A percentile compares a stretch with the other conserved stretches of the same genome.
These are phyloP conservation scores for Teratosphaeria nubilosa DNA, from an alignment of 2,329 filamentous ascomycete species.

Conservation along the genomic window DNA sequence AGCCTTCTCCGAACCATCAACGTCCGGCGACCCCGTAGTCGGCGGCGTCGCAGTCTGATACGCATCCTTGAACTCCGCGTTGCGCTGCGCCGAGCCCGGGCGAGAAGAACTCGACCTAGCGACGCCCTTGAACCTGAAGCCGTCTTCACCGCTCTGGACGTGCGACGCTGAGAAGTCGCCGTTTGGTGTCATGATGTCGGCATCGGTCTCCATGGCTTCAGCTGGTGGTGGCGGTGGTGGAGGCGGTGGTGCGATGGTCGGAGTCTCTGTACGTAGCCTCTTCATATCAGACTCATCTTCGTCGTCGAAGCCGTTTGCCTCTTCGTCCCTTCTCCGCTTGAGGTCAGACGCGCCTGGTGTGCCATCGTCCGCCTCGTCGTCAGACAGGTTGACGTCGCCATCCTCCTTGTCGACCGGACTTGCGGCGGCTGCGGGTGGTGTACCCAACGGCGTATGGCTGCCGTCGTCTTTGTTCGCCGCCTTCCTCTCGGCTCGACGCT, in stretches of 20 bases:
- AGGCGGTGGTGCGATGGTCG: constrained; percentile 15
- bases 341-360: constrained; percentile 12
- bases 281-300: constrained; percentile 21
- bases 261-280: constrained; percentile 20
- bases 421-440: constrained; percentile 14
- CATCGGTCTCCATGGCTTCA: constrained; percentile 15
- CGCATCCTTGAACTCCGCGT: constrained; percentile 12
- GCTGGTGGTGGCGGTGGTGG: constrained; percentile 34
- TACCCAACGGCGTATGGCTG: constrained; percentile 19
- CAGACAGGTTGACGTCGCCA: constrained; percentile 13
- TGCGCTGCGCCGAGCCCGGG: constrained; percentile 9
- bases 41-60: constrained; percentile 38
- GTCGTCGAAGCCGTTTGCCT: constrained; percentile 23
- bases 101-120: constrained; percentile 1
- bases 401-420: constrained; percentile 15
- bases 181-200: constrained; percentile 12
- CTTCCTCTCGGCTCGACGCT: constrained; percentile 48
- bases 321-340: constrained; percentile 19
- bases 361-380: constrained; percentile 18
- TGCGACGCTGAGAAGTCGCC: constrained; percentile 18
- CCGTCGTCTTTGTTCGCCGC: constrained; percentile 16
- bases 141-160: constrained; percentile 6
- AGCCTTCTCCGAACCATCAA: constrained; percentile 22
- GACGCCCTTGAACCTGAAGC: constrained; percentile 19
- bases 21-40: constrained; percentile 27